A percentile compares a stretch with the other conserved stretches of the same genome.
Evolutionary conservation across 495 filamentous ascomycete species (phyloP).

Genomic region (Penicillium roqueforti): DNA sequence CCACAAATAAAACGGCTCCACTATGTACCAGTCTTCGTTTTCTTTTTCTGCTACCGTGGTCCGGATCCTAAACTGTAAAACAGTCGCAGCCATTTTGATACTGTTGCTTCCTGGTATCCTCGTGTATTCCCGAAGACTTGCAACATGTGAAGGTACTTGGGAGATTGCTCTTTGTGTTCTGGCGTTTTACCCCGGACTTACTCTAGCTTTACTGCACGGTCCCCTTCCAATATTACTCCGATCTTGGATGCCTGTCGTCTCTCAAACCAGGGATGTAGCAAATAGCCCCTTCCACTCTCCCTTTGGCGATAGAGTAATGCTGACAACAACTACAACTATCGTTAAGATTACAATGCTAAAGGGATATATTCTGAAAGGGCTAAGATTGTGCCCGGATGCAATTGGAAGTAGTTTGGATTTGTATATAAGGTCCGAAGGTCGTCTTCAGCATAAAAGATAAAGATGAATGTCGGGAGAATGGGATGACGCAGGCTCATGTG

Average conservation of each 20-base stretch:
- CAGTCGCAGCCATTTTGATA: not conserved
- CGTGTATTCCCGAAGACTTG: not conserved
- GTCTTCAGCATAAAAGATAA: not conserved
- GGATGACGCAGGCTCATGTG: not conserved
- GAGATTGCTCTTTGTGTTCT: not conserved
- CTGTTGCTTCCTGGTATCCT: not conserved
- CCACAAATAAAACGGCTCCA: not conserved
- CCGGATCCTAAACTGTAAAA: not conserved
- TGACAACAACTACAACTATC: too few relatives aligned
- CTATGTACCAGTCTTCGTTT: not conserved
- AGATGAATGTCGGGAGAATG: not conserved
- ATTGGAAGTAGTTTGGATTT: not conserved
- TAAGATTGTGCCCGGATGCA: too few relatives aligned
- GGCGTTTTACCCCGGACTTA: not conserved
- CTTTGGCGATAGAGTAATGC: too few relatives aligned
- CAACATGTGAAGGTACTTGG: not conserved
- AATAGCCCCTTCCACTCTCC: too few relatives aligned
- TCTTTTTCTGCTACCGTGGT: too few relatives aligned
- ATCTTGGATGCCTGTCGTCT: not conserved
- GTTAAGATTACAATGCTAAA: too few relatives aligned
- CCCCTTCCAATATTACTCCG: not conserved
- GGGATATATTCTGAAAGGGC: too few relatives aligned
- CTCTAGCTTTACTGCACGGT: not conserved
- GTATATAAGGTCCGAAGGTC: not conserved
- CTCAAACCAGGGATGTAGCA: not conserved